Conservation (phyloP, 495 filamentous ascomycete genomes). For the Aspergillus homomorphus region DNA sequence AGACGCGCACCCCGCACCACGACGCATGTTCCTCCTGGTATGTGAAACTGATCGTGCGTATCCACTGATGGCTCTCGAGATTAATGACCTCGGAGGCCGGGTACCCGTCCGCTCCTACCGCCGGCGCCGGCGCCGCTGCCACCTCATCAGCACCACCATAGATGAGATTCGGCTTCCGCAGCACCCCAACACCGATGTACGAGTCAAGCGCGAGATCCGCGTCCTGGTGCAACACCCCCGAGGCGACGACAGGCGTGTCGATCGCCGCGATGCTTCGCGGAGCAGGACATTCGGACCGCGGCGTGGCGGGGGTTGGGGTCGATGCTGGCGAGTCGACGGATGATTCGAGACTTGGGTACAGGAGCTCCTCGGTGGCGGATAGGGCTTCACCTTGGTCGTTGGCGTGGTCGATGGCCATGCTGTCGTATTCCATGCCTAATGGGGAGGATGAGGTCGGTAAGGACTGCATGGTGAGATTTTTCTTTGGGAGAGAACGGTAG, state of each 20-base stretch:
- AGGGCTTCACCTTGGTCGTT: background rate
- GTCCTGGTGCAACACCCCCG: background rate
- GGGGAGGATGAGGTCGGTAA: background rate
- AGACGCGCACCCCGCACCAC: slow-evolving; percentile 50
- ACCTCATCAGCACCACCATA: background rate
- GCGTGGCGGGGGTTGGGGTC: background rate
- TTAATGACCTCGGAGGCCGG: slow-evolving; percentile 22
- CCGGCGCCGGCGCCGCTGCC: background rate
- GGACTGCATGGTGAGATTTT: background rate
- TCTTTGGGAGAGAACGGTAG: too few relatives aligned
- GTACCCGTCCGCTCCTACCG: slow-evolving; percentile 10
- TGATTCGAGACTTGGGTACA: background rate
- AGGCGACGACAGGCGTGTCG: background rate
- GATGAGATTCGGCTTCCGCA: slow-evolving; percentile 10
- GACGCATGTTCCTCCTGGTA: slow-evolving; percentile 14
- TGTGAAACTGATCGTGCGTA: slow-evolving; percentile 22
- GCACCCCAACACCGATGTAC: slow-evolving; percentile 23
- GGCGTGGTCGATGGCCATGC: background rate
- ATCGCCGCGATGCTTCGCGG: background rate
- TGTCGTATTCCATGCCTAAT: background rate
- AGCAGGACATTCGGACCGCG: background rate
- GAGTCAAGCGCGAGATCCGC: slow-evolving; percentile 5
- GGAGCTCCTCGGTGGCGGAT: background rate
- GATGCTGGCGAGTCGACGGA: slow-evolving; percentile 1
- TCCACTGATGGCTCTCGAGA: slow-evolving; percentile 33